These are phyloP conservation scores for Phialocephala subalpina DNA, from an alignment of 2,329 filamentous ascomycete genomes.

Conservation along the genomic window DNA sequence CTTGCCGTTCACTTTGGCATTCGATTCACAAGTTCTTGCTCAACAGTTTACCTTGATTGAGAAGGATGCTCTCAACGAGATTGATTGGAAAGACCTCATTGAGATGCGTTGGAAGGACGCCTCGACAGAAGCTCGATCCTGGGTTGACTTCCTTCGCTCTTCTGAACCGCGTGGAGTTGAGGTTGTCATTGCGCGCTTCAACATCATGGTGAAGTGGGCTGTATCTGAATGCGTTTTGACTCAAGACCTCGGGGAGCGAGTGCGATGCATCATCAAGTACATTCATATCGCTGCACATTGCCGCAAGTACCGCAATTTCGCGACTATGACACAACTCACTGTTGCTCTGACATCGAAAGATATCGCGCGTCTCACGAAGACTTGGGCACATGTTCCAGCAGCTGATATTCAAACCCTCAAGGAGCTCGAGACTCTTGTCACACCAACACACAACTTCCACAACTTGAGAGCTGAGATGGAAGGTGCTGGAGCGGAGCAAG, in stretches of 20 bases:
- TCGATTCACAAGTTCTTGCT: constrained; percentile 79
- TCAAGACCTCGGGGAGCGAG: constrained; percentile 74
- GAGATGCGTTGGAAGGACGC: constrained; percentile 84
- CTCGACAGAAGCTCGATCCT: constrained; percentile 72
- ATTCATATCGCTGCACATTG: constrained; percentile 84
- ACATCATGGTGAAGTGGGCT: constrained; percentile 88
- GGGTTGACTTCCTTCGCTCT: constrained; percentile 82
- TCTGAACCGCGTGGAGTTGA: constrained; percentile 79
- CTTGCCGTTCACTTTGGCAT: constrained; percentile 81
- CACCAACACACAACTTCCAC: constrained; percentile 80
- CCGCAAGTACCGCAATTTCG: constrained; percentile 80
- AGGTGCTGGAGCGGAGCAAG: constrained; percentile 64
- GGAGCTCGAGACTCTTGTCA: constrained; percentile 76
- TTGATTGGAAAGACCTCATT: constrained; percentile 88
- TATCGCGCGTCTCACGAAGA: constrained; percentile 70
- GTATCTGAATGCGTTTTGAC: constrained; percentile 83
- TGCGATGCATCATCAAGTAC: constrained; percentile 79
- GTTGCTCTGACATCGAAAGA: constrained; percentile 80
- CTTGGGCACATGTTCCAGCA: constrained; percentile 75
- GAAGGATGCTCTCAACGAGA: constrained; percentile 84
- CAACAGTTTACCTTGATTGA: constrained; percentile 88
- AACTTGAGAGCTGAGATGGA: constrained; percentile 84
- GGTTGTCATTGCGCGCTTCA: constrained; percentile 86
- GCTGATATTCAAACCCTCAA: constrained; percentile 71
- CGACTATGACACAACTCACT: constrained; percentile 82